phyloP scores from a whole-genome alignment of 2,329 filamentous ascomycete genomes.

The Ceratocystis papillata region DNA sequence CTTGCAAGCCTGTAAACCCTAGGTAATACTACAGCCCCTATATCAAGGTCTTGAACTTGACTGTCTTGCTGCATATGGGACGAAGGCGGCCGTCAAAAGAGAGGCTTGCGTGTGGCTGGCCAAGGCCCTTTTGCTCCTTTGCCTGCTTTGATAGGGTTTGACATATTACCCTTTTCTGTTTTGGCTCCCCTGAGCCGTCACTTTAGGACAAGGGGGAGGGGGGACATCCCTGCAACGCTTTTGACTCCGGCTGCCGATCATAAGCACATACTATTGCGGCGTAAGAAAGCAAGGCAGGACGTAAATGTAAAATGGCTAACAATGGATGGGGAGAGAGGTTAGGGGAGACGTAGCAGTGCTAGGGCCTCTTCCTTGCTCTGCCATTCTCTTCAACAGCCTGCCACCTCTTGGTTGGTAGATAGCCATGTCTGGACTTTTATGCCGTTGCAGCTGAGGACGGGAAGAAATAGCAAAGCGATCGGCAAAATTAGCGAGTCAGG shows the following conservation, averaged over 20 bases:
- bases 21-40: too few species aligned
- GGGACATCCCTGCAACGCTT: too few species aligned
- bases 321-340: too few species aligned
- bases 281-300: too few species aligned
- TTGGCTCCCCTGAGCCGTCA: slow-evolving; percentile 1
- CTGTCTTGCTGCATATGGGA: neutral
- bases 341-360: too few species aligned
- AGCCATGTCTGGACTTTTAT: neutral
- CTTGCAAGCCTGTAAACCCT: too few species aligned
- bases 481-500: slow-evolving; percentile 8
- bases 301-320: too few species aligned
- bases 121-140: slow-evolving; percentile 1
- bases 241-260: too few species aligned
- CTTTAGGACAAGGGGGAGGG: neutral
- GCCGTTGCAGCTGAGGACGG: slow-evolving; percentile 6
- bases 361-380: too few species aligned
- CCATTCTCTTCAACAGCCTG: too few species aligned
- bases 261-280: too few species aligned
- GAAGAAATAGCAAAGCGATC: neutral
- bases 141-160: neutral
- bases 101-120: slow-evolving; percentile 10
- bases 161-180: neutral
- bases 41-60: neutral
- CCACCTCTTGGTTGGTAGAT: neutral
- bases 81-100: neutral